Conservation (phyloP, 305 asterid genomes). For the Rubia tinctorum region DNA sequence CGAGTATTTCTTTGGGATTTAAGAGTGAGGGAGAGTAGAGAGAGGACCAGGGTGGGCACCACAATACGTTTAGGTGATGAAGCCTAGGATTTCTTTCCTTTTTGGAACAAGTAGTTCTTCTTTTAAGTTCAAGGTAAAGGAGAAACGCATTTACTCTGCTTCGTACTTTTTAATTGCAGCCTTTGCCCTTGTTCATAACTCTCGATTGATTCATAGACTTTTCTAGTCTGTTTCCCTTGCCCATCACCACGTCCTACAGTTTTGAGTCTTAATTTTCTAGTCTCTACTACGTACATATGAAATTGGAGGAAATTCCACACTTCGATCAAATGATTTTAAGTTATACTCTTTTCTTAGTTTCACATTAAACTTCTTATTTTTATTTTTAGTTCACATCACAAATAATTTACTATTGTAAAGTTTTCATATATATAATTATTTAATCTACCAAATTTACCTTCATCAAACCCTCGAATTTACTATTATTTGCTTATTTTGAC, state of each 20-base stretch:
- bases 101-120: slow-evolving; percentile 14
- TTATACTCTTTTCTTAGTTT: no score
- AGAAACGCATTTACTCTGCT: slow-evolving; percentile 21
- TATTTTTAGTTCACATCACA: no score
- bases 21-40: slow-evolving; percentile 10
- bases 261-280: not conserved
- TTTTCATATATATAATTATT: no score
- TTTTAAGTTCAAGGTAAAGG: slow-evolving; percentile 9
- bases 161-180: not conserved
- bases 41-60: slow-evolving; percentile 1
- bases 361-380: no score
- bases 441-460: no score
- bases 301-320: no score
- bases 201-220: not conserved
- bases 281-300: not conserved
- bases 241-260: not conserved
- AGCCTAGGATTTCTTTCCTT: slow-evolving; percentile 19
- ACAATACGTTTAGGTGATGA: slow-evolving; percentile 10
- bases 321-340: no score
- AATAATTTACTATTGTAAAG: no score
- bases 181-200: not conserved
- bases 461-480: no score
- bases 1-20: not conserved
- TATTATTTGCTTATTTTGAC: no score
- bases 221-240: not conserved